A percentile compares a stretch with the other conserved stretches of the same genome.
phyloP scores from a whole-genome alignment of 805 yeast species.

The Metschnikowia vanudenii region DNA sequence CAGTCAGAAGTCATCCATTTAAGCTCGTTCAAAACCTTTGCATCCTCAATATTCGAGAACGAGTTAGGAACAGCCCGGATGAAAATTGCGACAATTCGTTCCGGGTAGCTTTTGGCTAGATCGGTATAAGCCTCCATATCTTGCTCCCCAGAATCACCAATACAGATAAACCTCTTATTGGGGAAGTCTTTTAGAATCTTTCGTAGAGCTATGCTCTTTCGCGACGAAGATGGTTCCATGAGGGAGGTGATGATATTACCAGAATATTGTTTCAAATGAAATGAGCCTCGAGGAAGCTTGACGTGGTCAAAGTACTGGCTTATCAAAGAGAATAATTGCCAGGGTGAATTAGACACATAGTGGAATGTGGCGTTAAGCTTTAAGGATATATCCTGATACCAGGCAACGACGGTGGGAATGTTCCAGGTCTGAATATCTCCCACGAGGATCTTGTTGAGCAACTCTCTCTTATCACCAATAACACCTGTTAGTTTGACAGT shows the following conservation, averaged over 20 bases:
- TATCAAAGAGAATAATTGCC: conserved; percentile 73
- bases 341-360: conserved; percentile 94
- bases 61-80: conserved; percentile 75
- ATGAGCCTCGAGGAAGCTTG: conserved; percentile 73
- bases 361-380: conserved; percentile 63
- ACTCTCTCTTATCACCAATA: conserved; percentile 78
- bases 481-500: conserved; percentile 91
- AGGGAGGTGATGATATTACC: conserved; percentile 81
- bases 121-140: conserved; percentile 89
- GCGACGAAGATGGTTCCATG: conserved; percentile 81
- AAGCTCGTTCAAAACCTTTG: conserved; percentile 30
- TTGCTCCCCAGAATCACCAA: conserved; percentile 96
- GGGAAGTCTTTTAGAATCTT: conserved; percentile 74
- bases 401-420: conserved; percentile 69
- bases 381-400: conserved; percentile 56
- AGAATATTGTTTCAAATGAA: conserved; percentile 83
- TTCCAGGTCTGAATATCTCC: conserved; percentile 65
- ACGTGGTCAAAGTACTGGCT: conserved; percentile 52
- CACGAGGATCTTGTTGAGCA: conserved; percentile 75
- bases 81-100: conserved; percentile 68
- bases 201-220: conserved; percentile 66
- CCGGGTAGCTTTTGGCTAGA: conserved; percentile 60
- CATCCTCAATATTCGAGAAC: conserved; percentile 54
- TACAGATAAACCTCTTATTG: conserved; percentile 68
- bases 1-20: conserved; percentile 23